Percentiles rank a stretch among this genome's conserved stretches.
Evolutionary conservation across 129 eudicot genomes (phyloP).

Genomic region (Lactuca sativa): DNA sequence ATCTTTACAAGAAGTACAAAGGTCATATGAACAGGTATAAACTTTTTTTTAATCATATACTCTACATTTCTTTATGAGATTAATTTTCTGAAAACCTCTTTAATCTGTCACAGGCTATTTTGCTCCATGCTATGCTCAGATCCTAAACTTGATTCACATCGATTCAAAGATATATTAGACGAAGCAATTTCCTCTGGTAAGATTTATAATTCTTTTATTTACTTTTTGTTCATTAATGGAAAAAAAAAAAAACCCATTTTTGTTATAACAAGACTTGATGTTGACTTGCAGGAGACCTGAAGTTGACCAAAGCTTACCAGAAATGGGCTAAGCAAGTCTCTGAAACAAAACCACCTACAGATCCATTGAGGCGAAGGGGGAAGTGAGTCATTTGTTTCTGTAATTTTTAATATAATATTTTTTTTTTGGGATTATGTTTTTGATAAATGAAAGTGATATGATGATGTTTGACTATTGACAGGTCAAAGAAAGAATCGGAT

Average conservation of each 20-base stretch:
- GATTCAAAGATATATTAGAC: slow-evolving; percentile 89
- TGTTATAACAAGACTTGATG: background rate
- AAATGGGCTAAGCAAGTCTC: slow-evolving; percentile 83
- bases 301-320: slow-evolving; percentile 66
- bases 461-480: slow-evolving; percentile 25
- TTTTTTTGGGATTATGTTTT: background rate
- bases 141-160: slow-evolving; percentile 85
- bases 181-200: slow-evolving; percentile 86
- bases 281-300: slow-evolving; percentile 56
- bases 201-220: background rate
- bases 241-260: background rate
- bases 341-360: slow-evolving; percentile 80
- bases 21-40: slow-evolving; percentile 85
- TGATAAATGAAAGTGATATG: background rate
- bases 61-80: slow-evolving; percentile 4
- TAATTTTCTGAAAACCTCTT: background rate
- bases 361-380: slow-evolving; percentile 54
- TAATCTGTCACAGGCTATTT: slow-evolving; percentile 61
- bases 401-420: background rate
- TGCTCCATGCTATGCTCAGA: slow-evolving; percentile 98
- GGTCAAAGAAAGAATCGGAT: slow-evolving; percentile 60
- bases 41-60: background rate
- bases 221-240: background rate
- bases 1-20: slow-evolving; percentile 73
- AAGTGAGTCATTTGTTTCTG: slow-evolving; percentile 51